Base-by-base conservation (phyloP, 2,329 filamentous ascomycete species). In the Acrocalymma vagum region DNA sequence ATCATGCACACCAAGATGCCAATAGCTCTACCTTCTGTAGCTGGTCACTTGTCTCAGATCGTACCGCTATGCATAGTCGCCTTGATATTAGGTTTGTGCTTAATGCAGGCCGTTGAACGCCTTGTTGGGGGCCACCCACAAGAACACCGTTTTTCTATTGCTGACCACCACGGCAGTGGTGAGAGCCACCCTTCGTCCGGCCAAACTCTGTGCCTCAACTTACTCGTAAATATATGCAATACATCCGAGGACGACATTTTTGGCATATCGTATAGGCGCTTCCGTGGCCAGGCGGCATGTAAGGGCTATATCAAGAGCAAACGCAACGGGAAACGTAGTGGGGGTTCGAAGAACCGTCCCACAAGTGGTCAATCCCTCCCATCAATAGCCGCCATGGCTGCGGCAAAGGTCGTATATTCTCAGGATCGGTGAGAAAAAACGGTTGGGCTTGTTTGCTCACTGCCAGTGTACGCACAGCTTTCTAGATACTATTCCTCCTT, bases 191-290 rank as follows among this genome's bases (percentile, higher is more conserved):
- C 29, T 51, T 48, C 45, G 47, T 50, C 54, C 51, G 48, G 48
- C 41, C 36, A 31, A 14, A 35, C 43, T 38, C 48, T 28, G 45
- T 50, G 33, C 48, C 42, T 48, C 48, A 42, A 20, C 29, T 30
- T 38, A 42, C 33, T 47, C 28, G 32, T 28, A 29, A 30, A n/a
- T n/a, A n/a, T n/a, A n/a, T n/a, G n/a, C n/a, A n/a, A n/a, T n/a
- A n/a, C n/a, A n/a, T 61, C 59, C 60, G 57, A 49, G 45, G 42
- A 48, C 52, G 47, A 52, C 53, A 45, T 51, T 53, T 29, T 47
- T 45, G 55, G 55, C 48, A 55, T 46, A 39, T n/a, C 28, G 38
- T 36, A 28, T 38, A 44, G 37, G 37, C 29, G 43, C 40, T 23
- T 45, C 50, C 62, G 53, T 50, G 43, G 38, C 45, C 43, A 44